Evolutionary conservation across 2,329 filamentous ascomycete species (phyloP), one percentile per base, ranked within the genome.

Genomic region (Alternaria rosae): DNA sequence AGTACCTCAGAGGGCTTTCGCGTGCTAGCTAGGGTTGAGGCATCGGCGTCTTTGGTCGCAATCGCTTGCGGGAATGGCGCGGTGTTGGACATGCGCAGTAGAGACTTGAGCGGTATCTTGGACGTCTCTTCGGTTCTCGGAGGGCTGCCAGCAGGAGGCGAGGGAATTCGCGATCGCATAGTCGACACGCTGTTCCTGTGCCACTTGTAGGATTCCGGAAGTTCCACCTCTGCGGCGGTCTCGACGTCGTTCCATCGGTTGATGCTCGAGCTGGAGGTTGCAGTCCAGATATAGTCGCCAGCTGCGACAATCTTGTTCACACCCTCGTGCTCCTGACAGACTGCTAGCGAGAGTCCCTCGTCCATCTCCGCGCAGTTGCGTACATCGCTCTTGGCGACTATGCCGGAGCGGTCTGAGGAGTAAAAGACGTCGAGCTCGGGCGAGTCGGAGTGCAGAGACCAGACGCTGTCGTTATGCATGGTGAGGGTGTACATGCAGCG

Each of bases 401-500:
- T 81, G 3, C 95, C 95, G 1, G 93, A 94, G 54, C 94, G 90
- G 80, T 99, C 95, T 70, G 91, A 92, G 58, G 94, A 98, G 82
- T 98, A 98, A 79, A 99, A 98, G 28, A 97, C 87, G 10, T 91
- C 90, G 5, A 99, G 86, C 61, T 91, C 87, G 1, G 94, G 93
- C 71, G 97, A 89, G 56, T 94, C 90, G 0, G 95, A 97, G 79
- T 91, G 97, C 21, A 99, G 85, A 2, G 93, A 96, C 95, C 95
- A 99, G 21, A 99, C 92, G 76, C 94, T 97, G 76, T 97, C 93
- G 76, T 97, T 97, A 81, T 99, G 95, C 95, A 99, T 99, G 57
- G 94, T 97, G 71, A 99, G 87, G 0, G 95, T 99, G 80, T 97
- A 93, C 91, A 98, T 94, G 84, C 95, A 99, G 70, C 95, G 87